These are phyloP conservation scores for Pseudocercospora eumusae DNA, from an alignment of 2,329 filamentous ascomycete genomes.

Conservation along the genomic window DNA sequence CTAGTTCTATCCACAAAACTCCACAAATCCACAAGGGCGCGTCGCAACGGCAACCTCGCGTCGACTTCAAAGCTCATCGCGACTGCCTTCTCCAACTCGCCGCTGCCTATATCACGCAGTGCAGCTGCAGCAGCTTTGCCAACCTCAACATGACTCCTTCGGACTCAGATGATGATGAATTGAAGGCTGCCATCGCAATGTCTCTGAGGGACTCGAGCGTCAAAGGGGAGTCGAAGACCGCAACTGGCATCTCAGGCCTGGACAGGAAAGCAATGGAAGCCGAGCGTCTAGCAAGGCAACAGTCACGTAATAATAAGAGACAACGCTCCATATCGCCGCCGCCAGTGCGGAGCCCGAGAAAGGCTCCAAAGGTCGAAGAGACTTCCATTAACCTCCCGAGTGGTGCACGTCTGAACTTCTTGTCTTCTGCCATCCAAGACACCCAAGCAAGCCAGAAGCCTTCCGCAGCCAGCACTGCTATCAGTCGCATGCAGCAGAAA, in stretches of 20 bases:
- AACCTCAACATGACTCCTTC: slow-evolving; percentile 23
- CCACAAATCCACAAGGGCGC: too few species aligned
- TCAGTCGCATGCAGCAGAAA: slow-evolving; percentile 22
- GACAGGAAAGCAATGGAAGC: slow-evolving; percentile 83
- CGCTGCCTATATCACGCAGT: too few species aligned
- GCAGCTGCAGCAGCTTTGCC: too few species aligned
- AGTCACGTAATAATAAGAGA: slow-evolving; percentile 62
- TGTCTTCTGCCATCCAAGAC: slow-evolving; percentile 29
- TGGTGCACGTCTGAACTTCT: slow-evolving; percentile 32
- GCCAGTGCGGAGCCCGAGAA: slow-evolving; percentile 30
- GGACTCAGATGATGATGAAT: slow-evolving; percentile 59
- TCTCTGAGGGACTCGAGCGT: slow-evolving; percentile 26
- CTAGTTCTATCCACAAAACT: too few species aligned
- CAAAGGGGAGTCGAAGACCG: background rate
- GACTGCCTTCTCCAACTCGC: too few species aligned
- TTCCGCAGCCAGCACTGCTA: slow-evolving; percentile 28
- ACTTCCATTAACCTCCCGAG: slow-evolving; percentile 24
- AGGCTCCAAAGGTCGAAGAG: slow-evolving; percentile 32
- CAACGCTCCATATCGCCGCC: slow-evolving; percentile 50
- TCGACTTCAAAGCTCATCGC: too few species aligned
- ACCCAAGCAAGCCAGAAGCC: slow-evolving; percentile 31
- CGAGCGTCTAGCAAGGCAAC: slow-evolving; percentile 71
- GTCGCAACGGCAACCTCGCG: too few species aligned
- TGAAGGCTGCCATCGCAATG: slow-evolving; percentile 60
- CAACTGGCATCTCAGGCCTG: slow-evolving; percentile 53